Conservation (phyloP, 495 filamentous ascomycete genomes). For the Xylaria palmicola region DNA sequence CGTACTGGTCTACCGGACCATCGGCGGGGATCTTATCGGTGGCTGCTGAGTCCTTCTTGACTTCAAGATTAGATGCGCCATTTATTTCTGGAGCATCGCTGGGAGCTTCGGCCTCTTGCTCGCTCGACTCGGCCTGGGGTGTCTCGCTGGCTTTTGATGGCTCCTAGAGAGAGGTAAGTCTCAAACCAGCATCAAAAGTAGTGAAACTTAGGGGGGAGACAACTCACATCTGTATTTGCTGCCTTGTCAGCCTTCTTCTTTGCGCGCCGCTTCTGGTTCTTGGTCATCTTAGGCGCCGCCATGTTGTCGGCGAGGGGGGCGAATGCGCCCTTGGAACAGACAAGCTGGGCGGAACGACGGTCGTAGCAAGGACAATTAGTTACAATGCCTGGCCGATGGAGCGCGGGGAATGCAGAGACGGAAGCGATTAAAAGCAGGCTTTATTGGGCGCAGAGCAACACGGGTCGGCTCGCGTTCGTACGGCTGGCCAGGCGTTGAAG, state of each 20-base stretch:
- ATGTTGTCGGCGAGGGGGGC: slow-evolving; percentile 36
- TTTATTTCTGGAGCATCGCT: slow-evolving; percentile 25
- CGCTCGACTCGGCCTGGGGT: slow-evolving; percentile 23
- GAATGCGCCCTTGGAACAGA: slow-evolving; percentile 8
- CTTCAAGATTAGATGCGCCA: slow-evolving; percentile 34
- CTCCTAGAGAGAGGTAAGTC: slow-evolving; percentile 23
- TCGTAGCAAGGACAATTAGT: neutral
- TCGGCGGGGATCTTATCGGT: slow-evolving; percentile 43
- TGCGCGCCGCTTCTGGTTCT: slow-evolving; percentile 81
- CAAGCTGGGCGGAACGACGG: neutral
- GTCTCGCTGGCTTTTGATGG: slow-evolving; percentile 18
- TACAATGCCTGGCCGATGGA: neutral
- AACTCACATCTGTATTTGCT: slow-evolving; percentile 46
- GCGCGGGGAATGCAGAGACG: no score
- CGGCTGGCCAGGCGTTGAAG: no score
- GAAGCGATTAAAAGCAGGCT: no score
- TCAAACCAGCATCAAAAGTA: slow-evolving; percentile 13
- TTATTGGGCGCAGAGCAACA: no score
- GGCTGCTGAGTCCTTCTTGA: slow-evolving; percentile 38
- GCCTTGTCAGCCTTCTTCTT: slow-evolving; percentile 88
- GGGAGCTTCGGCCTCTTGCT: slow-evolving; percentile 24
- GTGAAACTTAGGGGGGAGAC: neutral
- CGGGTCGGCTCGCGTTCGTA: no score
- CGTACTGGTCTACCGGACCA: slow-evolving; percentile 38
- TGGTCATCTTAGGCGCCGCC: slow-evolving; percentile 65